Evolutionary conservation across 805 yeast species (phyloP), one percentile per base, ranked within the genome.

Genomic region (Debaryomyces castellii): DNA sequence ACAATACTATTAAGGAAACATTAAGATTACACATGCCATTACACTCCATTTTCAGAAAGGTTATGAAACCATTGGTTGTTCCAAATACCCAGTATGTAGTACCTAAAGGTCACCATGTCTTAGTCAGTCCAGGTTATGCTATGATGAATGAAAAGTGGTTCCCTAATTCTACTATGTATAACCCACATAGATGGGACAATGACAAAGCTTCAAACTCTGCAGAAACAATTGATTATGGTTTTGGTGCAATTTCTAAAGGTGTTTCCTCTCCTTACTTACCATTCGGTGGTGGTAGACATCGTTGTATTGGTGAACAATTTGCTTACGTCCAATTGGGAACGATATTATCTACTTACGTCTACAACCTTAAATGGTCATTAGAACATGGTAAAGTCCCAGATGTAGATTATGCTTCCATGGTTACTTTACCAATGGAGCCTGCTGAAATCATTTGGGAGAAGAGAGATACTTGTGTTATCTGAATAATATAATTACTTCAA

Each of bases 281-380:
- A 45, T 94, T 94, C 61, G 99, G 99, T 57, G 99, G 98, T 68
- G 99, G 99, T 55, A 87, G 99, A 78, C 99, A 94, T 69, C 87
- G 99, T 74, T 94, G 99, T 73, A 92, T 94, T 61, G 99, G 99
- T 64, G 99, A 94, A 71, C 98, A 92, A 66, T 94, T 94, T 72
- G 99, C 99, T 21, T 89, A 84, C 67, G 83, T 85, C 54, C 99
- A 94, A 76, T 79, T 94, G 53, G 96, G 96, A 41, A 83, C 94
- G 41, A 76, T 94, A 49, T 73, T 94, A 61, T 70, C 88, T 32
- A 80, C 89, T 14, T 87, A 76, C 63, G 77, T 92, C 27, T 86
- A 84, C 67, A 82, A 85, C 50, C 70, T 87, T 63, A 85, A 78
- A 64, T 91, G 96, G 96, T 75, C 77, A 32, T 74, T 82, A 47